phyloP scores from a whole-genome alignment of 257 asterid species.

The Solanum commersonii region DNA sequence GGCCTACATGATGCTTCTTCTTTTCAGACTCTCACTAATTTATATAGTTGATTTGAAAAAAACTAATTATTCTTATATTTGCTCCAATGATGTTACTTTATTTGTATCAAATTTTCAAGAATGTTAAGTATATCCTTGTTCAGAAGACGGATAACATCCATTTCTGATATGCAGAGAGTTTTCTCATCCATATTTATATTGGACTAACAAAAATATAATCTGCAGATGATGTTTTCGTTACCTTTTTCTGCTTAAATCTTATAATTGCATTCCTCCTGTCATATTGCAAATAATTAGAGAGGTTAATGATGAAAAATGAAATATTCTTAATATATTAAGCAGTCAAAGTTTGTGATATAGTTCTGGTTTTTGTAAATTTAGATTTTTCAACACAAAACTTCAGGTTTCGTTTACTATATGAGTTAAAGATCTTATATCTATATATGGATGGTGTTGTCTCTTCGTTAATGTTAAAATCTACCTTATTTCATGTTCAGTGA shows the following conservation, averaged over 20 bases:
- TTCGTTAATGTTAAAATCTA: not conserved
- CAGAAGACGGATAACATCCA: not conserved
- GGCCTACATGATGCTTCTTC: not conserved
- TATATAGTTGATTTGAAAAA: not conserved
- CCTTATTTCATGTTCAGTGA: constrained; percentile 31
- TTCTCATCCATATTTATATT: not conserved
- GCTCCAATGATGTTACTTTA: not conserved
- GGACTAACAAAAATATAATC: not conserved
- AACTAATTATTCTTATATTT: not conserved
- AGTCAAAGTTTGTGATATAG: not conserved
- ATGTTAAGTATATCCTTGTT: not conserved
- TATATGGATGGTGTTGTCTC: not conserved
- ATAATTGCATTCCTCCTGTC: not conserved
- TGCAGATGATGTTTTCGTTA: not conserved
- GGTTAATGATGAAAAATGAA: not conserved
- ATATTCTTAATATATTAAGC: not conserved
- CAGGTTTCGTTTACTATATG: not conserved
- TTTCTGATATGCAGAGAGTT: not conserved
- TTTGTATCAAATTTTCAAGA: not conserved
- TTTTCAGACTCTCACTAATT: not conserved
- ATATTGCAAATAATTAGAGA: not conserved
- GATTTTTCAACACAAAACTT: not conserved
- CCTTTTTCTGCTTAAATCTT: not conserved
- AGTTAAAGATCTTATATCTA: not conserved
- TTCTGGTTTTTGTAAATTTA: not conserved